Evolutionary conservation across 768 basidiomycete species (phyloP), one percentile per base, ranked within the genome.

Genomic region (Boletus tylopilopsis): DNA sequence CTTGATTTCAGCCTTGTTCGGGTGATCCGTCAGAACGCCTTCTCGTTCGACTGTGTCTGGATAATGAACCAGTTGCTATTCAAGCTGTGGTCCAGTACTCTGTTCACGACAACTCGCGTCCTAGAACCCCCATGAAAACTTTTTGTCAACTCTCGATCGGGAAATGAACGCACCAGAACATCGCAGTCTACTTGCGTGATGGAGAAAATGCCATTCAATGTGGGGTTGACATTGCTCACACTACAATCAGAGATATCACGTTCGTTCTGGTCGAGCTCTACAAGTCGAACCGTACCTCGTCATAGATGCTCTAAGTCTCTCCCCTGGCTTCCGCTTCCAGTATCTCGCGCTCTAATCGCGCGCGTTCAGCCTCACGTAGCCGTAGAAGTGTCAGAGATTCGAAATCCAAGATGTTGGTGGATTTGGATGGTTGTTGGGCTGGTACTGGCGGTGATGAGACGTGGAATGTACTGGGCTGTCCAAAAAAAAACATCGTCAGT

Each of bases 351-450:
- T 92, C 90, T 22, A 94, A 63, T 37, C 85, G 73, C 54, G 82
- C 85, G 33, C 85, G 75, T 64, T 92, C 90, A 0, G 90, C 88
- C 60, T 92, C 87, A 30, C 90, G 75, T 63, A 94, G 72, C 5
- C 90, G 79, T 76, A 92, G 78, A 30, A 93, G 73, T 1, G 88
- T 92, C 51, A 91, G 61, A 3, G 84, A 80, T 67, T 92, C 90
- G 48, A 85, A 93, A 62, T 91, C 87, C 41, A 91, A 56, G 2
- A 77, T 78, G 11, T 72, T 60, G 19, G 63, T 42, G n/a, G 67
- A 27, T 19, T 60, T 64, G 18, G 58, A 33, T 16, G 61, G 51
- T 19, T 62, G 32, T 6, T 60, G 64, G n/a, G 58, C 35, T 16
- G 61, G 53, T 19, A 62, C 51, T 24, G 62, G 38, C n/a, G 51